Base-by-base conservation (phyloP, 805 yeast species). In the Nakazawaea peltata region DNA sequence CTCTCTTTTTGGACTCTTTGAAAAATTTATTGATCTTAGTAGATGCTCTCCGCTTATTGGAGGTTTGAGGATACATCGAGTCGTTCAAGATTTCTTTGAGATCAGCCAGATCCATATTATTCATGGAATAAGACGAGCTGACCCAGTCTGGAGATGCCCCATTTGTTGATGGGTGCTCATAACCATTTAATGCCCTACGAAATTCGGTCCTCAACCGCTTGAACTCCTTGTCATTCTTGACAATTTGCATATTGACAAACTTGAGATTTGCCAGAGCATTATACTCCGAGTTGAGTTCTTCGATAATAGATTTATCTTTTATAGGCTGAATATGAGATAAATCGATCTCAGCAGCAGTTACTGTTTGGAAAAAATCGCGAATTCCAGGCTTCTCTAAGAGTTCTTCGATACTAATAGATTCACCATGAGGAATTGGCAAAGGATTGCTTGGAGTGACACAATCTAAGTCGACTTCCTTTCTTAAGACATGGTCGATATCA, bases 381-480 rank as follows among this genome's bases (percentile, higher is more conserved):
- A 57, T 47, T 15, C 55, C 66, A 0, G 55, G 50, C 18, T 56
- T 65, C 5, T 57, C 58, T 33, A 83, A 51, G 19, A 88, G 53
- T 28, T 62, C 46, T 21, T 43, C 47, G 17, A 92, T 86, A 43
- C 76, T 76, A 12, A 83, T 49, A 0, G 85, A 73, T 51, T 81
- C 87, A 9, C 99, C 99, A 5, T 78, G 81, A 1, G 81, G 71
- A 13, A 88, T 77, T 0, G 90, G 60, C 5, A 51, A 46, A 1
- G 79, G 76, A 46, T 87, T 80, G 0, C 96, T 85, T 0, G 97
- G 96, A 0, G 98, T 94, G 2, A 86, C 67, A 57, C 97, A 90
- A 42, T 81, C 86, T 66, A 87, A 63, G 44, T 77, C 77, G n/a
- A 90, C 97, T 47, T 94, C 98, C 50, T 92, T 92, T 45, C 99